A percentile compares a stretch with the other conserved stretches of the same genome.
These are phyloP conservation scores for Alloteropsis semialata DNA, from an alignment of 176 grass and related monocot genomes.

Conservation along the genomic window DNA sequence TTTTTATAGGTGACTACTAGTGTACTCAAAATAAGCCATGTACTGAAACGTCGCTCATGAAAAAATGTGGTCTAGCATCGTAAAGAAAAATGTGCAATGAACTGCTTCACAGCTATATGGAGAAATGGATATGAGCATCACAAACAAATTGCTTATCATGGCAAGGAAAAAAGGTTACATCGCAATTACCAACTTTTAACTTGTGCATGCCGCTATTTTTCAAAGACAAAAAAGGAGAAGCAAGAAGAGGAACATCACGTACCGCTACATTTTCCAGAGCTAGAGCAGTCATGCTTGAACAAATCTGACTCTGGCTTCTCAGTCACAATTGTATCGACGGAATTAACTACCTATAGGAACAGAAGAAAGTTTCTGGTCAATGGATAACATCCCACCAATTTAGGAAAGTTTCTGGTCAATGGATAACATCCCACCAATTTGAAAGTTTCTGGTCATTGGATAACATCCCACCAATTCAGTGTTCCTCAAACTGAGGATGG, in stretches of 20 bases:
- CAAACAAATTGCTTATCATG: not conserved
- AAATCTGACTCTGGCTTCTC: constrained; percentile 45
- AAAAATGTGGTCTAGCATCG: not conserved
- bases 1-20: constrained; percentile 1
- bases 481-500: not conserved
- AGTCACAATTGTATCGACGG: constrained; percentile 39
- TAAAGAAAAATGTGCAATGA: not conserved
- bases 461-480: too few relatives aligned
- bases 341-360: constrained; percentile 55
- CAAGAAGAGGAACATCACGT: constrained; percentile 50
- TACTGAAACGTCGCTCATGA: not conserved
- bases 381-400: not conserved
- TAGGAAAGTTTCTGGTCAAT: too few relatives aligned
- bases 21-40: not conserved
- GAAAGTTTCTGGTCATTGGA: too few relatives aligned
- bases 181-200: not conserved
- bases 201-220: not conserved
- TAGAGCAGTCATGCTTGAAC: constrained; percentile 67
- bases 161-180: not conserved
- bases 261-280: constrained; percentile 91
- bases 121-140: not conserved
- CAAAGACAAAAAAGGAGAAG: constrained; percentile 21
- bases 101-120: not conserved
- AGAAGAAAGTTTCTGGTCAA: constrained; percentile 16
- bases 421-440: too few relatives aligned